These are phyloP conservation scores for Botryosphaeria agaves DNA, from an alignment of 2,329 filamentous ascomycete genomes.

Conservation along the genomic window DNA sequence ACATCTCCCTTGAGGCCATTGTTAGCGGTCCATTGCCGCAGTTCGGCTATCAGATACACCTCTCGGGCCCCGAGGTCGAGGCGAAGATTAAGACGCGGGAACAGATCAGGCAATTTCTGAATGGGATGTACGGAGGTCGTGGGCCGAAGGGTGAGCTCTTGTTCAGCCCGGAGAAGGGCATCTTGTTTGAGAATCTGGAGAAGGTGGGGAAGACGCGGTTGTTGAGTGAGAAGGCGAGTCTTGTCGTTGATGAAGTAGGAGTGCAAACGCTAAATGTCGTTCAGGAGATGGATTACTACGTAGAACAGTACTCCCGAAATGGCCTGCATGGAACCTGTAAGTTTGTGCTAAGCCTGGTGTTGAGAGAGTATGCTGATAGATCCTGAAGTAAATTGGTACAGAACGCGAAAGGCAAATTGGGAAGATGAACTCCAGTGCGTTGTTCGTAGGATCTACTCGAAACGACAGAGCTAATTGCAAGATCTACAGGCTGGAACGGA, in stretches of 20 bases:
- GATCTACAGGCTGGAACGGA: conserved; percentile 8
- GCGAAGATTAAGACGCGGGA: conserved; percentile 32
- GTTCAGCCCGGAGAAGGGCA: conserved; percentile 44
- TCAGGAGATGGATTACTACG: no score
- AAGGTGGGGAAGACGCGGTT: conserved; percentile 39
- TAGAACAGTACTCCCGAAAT: conserved; percentile 48
- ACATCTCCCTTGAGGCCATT: conserved; percentile 39
- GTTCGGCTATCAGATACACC: conserved; percentile 73
- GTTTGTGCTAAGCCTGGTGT: conserved; percentile 7
- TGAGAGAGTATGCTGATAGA: conserved; percentile 1
- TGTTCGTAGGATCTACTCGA: background rate
- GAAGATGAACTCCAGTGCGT: conserved; percentile 47
- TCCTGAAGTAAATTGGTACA: conserved; percentile 67
- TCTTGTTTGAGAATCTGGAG: conserved; percentile 46
- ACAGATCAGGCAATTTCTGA: conserved; percentile 53
- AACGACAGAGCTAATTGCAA: conserved; percentile 2
- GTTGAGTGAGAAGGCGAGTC: conserved; percentile 39
- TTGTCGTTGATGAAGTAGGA: background rate
- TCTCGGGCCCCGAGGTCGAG: conserved; percentile 44
- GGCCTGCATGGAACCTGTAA: conserved; percentile 58
- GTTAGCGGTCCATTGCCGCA: conserved; percentile 42
- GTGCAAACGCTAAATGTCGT: no score
- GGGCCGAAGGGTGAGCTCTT: conserved; percentile 36
- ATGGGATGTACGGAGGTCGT: conserved; percentile 50
- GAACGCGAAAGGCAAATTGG: conserved; percentile 53